Conservation (phyloP, 164 flowering plant genomes). For the grape (Vitis vinifera) region ASM3070453v1 NC_081818.1:22330501-22331000, state of each 20-base stretch:
- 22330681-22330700: constrained; percentile 21
- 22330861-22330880: constrained; percentile 1
- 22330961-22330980: constrained; percentile 90
- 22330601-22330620: constrained; percentile 54
- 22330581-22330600: constrained; percentile 36
- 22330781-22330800: constrained; percentile 57
- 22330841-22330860: neutral
- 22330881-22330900: constrained; percentile 39
- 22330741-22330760: constrained; percentile 33
- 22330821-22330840: neutral
- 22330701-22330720: constrained; percentile 23
- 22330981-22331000: constrained; percentile 1
- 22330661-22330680: constrained; percentile 20
- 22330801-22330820: neutral
- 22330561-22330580: neutral
- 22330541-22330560: neutral
- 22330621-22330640: constrained; percentile 55
- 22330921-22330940: constrained; percentile 74
- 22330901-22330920: constrained; percentile 62
- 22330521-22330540: too few relatives aligned
- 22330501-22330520: too few relatives aligned
- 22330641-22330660: constrained; percentile 29
- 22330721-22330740: constrained; percentile 37
- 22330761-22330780: constrained; percentile 65
- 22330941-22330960: constrained; percentile 61